Conservation (phyloP, 129 eudicot genomes). For the Glebionis coronaria region DNA sequence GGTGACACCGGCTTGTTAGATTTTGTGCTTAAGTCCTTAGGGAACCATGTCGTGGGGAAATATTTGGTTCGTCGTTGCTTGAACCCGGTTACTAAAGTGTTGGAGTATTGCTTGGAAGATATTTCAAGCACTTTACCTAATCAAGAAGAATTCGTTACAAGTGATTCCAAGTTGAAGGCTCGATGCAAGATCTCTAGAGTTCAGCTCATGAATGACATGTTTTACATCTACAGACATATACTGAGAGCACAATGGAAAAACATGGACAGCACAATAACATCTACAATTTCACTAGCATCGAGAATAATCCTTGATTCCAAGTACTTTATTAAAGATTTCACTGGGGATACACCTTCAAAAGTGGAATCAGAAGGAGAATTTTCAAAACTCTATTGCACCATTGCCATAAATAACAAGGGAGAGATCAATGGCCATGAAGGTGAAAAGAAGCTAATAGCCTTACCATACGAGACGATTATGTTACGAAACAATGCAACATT, state of each 20-base stretch:
- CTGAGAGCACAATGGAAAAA: conserved; percentile 46
- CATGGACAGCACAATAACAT: conserved; percentile 28
- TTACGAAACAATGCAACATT: conserved; percentile 48
- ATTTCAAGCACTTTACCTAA: conserved; percentile 48
- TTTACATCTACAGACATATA: conserved; percentile 50
- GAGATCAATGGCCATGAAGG: conserved; percentile 10
- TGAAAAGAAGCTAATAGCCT: conserved; percentile 23
- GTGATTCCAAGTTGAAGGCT: conserved; percentile 33
- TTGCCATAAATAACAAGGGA: conserved; percentile 28
- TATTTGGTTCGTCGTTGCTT: conserved; percentile 81
- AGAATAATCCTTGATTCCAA: conserved; percentile 81
- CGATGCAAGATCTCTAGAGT: conserved; percentile 48
- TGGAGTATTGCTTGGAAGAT: conserved; percentile 88
- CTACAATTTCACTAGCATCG: conserved; percentile 59
- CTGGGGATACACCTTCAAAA: conserved; percentile 18
- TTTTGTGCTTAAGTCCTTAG: conserved; percentile 91
- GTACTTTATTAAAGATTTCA: conserved; percentile 57
- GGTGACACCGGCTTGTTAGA: conserved; percentile 95
- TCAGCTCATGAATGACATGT: conserved; percentile 74
- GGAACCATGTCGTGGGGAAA: conserved; percentile 86
- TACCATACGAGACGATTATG: conserved; percentile 54
- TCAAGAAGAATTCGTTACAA: conserved; percentile 41
- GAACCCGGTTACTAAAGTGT: conserved; percentile 91
- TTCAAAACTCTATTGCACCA: conserved; percentile 43
- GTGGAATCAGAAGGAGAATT: conserved; percentile 30